A percentile compares a stretch with the other conserved stretches of the same genome.
Conservation (phyloP, 163 green algal species). For the Botryococcus braunii region DNA sequence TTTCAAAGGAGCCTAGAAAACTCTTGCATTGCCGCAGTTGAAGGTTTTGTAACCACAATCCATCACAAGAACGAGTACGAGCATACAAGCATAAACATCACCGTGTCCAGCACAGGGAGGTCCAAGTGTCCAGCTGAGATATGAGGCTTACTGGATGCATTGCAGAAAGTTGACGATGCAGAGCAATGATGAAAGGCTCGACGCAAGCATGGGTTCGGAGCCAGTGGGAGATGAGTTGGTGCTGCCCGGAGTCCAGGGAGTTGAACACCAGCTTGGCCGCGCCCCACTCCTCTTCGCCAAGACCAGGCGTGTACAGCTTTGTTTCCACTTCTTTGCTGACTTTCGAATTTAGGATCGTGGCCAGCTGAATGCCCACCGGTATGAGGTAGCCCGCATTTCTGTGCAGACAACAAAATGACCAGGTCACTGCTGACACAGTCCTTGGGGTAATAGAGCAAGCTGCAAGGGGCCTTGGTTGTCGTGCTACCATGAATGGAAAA, state of each 20-base stretch:
- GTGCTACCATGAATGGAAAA: too few species aligned
- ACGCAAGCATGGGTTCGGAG: conserved; percentile 28
- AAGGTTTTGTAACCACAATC: too few species aligned
- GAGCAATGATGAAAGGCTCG: conserved; percentile 42
- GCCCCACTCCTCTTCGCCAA: conserved; percentile 13
- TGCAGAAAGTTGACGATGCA: conserved; percentile 23
- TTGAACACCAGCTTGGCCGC: conserved; percentile 39
- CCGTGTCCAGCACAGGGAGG: too few species aligned
- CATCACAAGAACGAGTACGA: too few species aligned
- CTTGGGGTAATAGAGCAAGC: too few species aligned
- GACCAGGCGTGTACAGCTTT: conserved; percentile 4
- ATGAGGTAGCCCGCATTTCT: conserved; percentile 5
- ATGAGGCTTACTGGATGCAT: conserved; percentile 31
- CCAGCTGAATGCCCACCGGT: conserved; percentile 5
- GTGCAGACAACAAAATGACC: background rate
- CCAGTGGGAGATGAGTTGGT: conserved; percentile 42
- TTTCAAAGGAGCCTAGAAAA: too few species aligned
- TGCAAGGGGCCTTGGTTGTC: too few species aligned
- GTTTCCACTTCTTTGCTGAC: conserved; percentile 16
- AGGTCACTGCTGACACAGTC: too few species aligned
- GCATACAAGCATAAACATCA: too few species aligned
- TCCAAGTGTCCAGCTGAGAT: background rate
- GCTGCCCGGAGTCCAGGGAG: conserved; percentile 18
- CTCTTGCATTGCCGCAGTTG: too few species aligned
- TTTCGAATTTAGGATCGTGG: background rate